Base-by-base conservation (phyloP, 2,329 filamentous ascomycete species). In the Colletotrichum scovillei region DNA sequence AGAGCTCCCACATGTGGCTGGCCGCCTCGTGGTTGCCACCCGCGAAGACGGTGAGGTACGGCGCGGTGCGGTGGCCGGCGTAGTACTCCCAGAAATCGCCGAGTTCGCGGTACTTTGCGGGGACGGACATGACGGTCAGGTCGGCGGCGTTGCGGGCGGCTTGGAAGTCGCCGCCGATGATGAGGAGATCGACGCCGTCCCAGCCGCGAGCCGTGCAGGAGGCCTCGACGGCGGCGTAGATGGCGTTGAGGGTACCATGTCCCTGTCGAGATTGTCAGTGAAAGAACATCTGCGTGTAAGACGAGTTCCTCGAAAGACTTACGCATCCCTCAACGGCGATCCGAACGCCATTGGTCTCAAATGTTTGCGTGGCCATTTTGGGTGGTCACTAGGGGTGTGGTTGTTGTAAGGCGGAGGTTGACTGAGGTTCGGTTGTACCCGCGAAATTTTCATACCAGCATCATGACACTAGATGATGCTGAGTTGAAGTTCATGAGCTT, bases 41-140 rank as follows among this genome's bases (percentile, higher is more conserved):
- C 63, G 98, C 92, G 83, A 98, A 98, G 57, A 98, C 86, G 19
- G 97, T 99, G 58, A 97, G 88, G 80, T 95, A 97, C 0, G 97
- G 97, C 0, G 97, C 97, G 56, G 82, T 89, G 68, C 91, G 90
- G 22, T 85, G 82, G 59, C 97, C 97, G 65, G 92, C 93, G 82
- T 99, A 99, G 86, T 98, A 99, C 75, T 95, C 91, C 78, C 96
- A 94, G 78, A 98, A 99, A 81, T 99, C 97, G 46, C 94, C 95
- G 78, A 99, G 92, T 56, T 90, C 86, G 75, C 94, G 94, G 83
- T 95, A 99, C 82, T 98, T 98, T 73, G 88, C 84, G 0, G 97
- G 96, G 78, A 97, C 95, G 5, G 95, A 93, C 89, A 98, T 97
- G 81, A 95, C 92, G 74, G 92, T 93, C 75, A 98, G 87, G 81